A percentile compares a stretch with the other conserved stretches of the same genome.
Conservation (phyloP, 192 early-diverging fungal genomes). For the Tieghemiomyces parasiticus region DNA sequence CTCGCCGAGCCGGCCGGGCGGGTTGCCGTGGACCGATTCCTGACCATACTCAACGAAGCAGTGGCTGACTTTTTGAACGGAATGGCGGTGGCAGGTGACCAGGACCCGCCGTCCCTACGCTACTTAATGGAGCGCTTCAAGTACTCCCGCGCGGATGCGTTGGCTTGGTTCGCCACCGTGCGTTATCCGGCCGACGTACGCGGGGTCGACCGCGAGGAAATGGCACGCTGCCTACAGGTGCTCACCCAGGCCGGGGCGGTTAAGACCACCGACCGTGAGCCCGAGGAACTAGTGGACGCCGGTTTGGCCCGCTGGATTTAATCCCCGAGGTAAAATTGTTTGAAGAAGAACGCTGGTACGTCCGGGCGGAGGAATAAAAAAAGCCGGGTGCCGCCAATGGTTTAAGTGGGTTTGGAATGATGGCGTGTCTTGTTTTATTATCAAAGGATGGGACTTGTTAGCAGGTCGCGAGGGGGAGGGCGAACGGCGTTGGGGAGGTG, state of each 20-base stretch:
- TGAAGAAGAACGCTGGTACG: no score
- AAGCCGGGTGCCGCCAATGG: no score
- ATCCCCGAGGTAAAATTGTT: no score
- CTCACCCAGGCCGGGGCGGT: slow-evolving; percentile 1
- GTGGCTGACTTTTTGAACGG: slow-evolving; percentile 7
- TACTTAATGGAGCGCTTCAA: slow-evolving; percentile 11
- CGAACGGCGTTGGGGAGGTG: no score
- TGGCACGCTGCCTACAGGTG: background rate
- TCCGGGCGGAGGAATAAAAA: no score
- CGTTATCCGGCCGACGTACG: slow-evolving; percentile 8
- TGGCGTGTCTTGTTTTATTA: no score
- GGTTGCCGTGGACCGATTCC: slow-evolving; percentile 1
- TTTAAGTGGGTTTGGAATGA: no score
- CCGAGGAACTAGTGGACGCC: background rate
- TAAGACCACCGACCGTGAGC: background rate
- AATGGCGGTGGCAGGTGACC: background rate
- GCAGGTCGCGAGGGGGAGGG: no score
- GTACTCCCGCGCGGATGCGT: slow-evolving; percentile 4
- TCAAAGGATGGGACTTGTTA: no score
- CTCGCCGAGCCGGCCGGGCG: background rate
- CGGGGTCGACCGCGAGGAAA: background rate
- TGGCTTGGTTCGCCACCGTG: slow-evolving; percentile 10
- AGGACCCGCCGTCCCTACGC: background rate
- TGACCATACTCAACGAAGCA: slow-evolving; percentile 8
- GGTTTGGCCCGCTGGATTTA: background rate